Evolutionary conservation across 1,284 basidiomycete species (phyloP), one percentile per base, ranked within the genome.

Genomic region (Lentinula novae-zelandiae): DNA sequence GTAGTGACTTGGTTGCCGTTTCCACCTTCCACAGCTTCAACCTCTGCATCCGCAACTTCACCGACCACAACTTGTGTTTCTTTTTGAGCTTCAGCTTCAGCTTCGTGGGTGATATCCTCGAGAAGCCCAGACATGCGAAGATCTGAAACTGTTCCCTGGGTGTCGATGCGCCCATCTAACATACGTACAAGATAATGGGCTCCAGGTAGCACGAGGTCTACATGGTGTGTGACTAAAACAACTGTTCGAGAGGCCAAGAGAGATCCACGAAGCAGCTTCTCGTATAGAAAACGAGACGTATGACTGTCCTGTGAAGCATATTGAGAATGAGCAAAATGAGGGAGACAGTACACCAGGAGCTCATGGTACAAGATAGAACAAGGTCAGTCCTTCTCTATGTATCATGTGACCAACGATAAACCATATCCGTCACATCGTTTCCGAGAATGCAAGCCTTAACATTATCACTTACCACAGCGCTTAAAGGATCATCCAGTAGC

Each of bases 151-250:
- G 78, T 81, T 0, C 90, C 90, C 65, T 89, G 84, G 0, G 83
- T 83, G 59, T 89, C 86, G 57, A 92, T 84, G 9, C 85, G 78
- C 2, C 89, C 90, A 66, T 90, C 87, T 3, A 90, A 77, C 85
- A 92, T 87, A 15, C 86, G 82, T 5, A 92, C 81, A 20, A 90
- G 76, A 67, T 90, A 90, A 62, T 85, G 70, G 0, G 88, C 82
- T 1, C 82, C 85, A 0, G 89, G 87, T 20, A 90, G 78, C 17
- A 90, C 86, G 1, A 92, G 78, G 60, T 89, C 86, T 52, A 90
- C 85, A 63, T 92, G 88, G 65, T 92, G 89, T 0, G 89, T 92
- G 13, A 90, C 86, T 6, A 89, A 76, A 52, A 89, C 54, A 53
- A 91, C 85, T 0, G 90, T 91, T 13, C 90, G 81, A 59, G 86